Percentiles rank a stretch among this genome's conserved stretches.
phyloP scores from a whole-genome alignment of 129 eudicot species.

The Daucus carota region DH1_v3.0 NC_030382.2:53589001-53589500 shows the following conservation, averaged over 20 bases:
- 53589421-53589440: background rate
- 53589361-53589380: background rate
- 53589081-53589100: conserved; percentile 69
- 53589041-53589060: conserved; percentile 92
- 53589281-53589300: conserved; percentile 98
- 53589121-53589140: background rate
- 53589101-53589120: conserved; percentile 85
- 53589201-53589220: background rate
- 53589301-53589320: conserved; percentile 71
- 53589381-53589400: background rate
- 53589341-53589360: conserved; percentile 5
- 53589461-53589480: background rate
- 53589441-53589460: background rate
- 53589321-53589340: conserved; percentile 31
- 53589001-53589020: conserved; percentile 84
- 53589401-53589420: background rate
- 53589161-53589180: background rate
- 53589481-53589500: background rate
- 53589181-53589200: background rate
- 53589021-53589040: conserved; percentile 76
- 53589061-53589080: conserved; percentile 82
- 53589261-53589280: conserved; percentile 71
- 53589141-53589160: background rate
- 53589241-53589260: conserved; percentile 61
- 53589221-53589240: conserved; percentile 73